These are phyloP conservation scores for Fusarium veterinarium DNA, from an alignment of 2,329 filamentous ascomycete genomes.

Conservation along the genomic window DNA sequence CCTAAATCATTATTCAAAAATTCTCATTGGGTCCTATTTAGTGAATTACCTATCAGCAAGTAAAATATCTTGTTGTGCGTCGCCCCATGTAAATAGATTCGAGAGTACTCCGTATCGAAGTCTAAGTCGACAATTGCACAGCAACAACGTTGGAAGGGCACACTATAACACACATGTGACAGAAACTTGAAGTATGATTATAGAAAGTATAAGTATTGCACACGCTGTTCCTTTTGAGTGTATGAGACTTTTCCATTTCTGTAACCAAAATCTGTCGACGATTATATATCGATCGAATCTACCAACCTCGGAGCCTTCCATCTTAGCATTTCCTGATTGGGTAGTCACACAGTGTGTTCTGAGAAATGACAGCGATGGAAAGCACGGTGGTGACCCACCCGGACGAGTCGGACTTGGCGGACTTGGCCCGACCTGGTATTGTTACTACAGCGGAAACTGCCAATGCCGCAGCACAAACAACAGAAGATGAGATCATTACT, in stretches of 20 bases:
- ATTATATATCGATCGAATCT: neutral
- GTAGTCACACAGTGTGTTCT: neutral
- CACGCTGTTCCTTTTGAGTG: neutral
- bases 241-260: neutral
- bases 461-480: slow-evolving; percentile 8
- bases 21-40: neutral
- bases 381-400: slow-evolving; percentile 4
- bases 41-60: neutral
- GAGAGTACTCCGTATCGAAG: neutral
- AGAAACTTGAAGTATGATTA: neutral
- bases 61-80: neutral
- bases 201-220: neutral
- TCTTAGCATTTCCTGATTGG: neutral
- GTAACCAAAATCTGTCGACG: neutral
- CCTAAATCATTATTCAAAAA: neutral
- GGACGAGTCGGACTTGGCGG: slow-evolving; percentile 5
- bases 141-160: neutral
- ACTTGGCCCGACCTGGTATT: neutral
- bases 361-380: neutral
- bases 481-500: slow-evolving; percentile 27
- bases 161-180: neutral
- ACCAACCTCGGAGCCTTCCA: neutral
- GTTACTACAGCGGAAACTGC: neutral
- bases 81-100: neutral
- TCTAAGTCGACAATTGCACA: neutral